phyloP scores from a whole-genome alignment of 2,329 filamentous ascomycete species.

The Fusarium tuaranense region DNA sequence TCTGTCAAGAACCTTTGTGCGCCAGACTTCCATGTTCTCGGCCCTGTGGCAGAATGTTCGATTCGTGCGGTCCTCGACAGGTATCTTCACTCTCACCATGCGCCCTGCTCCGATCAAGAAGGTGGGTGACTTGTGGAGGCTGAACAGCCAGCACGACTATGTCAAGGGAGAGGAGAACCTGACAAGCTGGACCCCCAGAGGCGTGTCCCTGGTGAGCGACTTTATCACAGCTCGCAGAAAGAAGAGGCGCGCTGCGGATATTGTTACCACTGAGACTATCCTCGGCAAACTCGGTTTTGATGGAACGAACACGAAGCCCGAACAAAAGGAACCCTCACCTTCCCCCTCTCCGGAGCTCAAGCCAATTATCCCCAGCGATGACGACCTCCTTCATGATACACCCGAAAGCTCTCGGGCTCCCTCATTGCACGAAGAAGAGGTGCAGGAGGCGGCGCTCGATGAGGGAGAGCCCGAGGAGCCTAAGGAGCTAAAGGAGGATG shows the following conservation, averaged over 20 bases:
- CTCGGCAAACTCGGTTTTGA: constrained; percentile 69
- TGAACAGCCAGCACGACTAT: constrained; percentile 95
- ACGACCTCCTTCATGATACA: constrained; percentile 69
- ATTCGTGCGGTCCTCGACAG: constrained; percentile 87
- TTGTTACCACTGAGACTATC: constrained; percentile 78
- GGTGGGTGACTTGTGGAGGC: constrained; percentile 93
- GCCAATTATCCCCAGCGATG: constrained; percentile 62
- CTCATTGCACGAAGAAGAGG: constrained; percentile 48
- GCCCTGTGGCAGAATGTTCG: constrained; percentile 87
- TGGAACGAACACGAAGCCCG: constrained; percentile 51
- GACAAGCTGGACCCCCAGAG: constrained; percentile 86
- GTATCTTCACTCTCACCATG: constrained; percentile 87
- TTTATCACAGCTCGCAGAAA: constrained; percentile 82
- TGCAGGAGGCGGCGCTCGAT: background rate
- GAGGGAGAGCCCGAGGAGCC: background rate
- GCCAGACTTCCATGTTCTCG: constrained; percentile 88
- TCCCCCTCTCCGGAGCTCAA: constrained; percentile 52
- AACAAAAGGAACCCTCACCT: constrained; percentile 51
- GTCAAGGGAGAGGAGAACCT: constrained; percentile 95
- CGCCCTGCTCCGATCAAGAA: constrained; percentile 91
- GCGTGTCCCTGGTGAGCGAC: constrained; percentile 91
- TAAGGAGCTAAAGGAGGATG: constrained; percentile 5
- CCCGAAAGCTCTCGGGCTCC: constrained; percentile 63
- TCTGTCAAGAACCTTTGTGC: constrained; percentile 83
- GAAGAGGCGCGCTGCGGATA: constrained; percentile 79